Percentiles rank a stretch among this genome's conserved stretches.
phyloP scores from a whole-genome alignment of 1,139 yeast species.

The Sugiyamaella pinicola region DNA sequence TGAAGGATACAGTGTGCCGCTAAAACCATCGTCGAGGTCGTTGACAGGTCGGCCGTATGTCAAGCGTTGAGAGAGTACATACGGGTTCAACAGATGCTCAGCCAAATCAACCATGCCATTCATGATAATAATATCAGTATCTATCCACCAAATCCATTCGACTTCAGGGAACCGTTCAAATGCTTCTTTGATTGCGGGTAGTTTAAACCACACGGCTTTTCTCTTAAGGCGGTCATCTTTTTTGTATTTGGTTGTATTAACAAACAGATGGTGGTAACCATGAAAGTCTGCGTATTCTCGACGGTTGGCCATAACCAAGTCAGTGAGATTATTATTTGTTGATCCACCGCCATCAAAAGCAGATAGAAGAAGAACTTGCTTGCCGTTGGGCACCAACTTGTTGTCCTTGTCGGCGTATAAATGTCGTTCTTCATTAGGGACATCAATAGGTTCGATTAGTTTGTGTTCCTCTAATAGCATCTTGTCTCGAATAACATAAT shows the following conservation, averaged over 20 bases:
- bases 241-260: constrained; percentile 34
- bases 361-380: constrained; percentile 37
- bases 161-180: constrained; percentile 36
- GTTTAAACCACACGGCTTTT: constrained; percentile 37
- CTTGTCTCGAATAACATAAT: constrained; percentile 15
- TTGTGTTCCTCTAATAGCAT: constrained; percentile 14
- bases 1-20: constrained; percentile 26
- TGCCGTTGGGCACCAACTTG: constrained; percentile 32
- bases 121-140: constrained; percentile 39
- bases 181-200: constrained; percentile 38
- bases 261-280: constrained; percentile 39
- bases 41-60: constrained; percentile 31
- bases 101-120: constrained; percentile 38
- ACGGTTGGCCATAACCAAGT: constrained; percentile 37
- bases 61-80: constrained; percentile 34
- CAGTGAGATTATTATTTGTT: constrained; percentile 31
- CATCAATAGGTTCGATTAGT: constrained; percentile 13
- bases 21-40: constrained; percentile 26
- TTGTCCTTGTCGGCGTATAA: constrained; percentile 21
- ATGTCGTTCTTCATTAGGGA: constrained; percentile 10
- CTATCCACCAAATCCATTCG: constrained; percentile 45
- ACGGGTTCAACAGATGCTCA: constrained; percentile 38
- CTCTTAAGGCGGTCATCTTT: constrained; percentile 28
- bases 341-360: constrained; percentile 39
- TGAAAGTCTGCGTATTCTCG: constrained; percentile 41